Evolutionary conservation across 768 basidiomycete genomes (phyloP), one percentile per base, ranked within the genome.

Genomic region (Lentinus tigrinus): DNA sequence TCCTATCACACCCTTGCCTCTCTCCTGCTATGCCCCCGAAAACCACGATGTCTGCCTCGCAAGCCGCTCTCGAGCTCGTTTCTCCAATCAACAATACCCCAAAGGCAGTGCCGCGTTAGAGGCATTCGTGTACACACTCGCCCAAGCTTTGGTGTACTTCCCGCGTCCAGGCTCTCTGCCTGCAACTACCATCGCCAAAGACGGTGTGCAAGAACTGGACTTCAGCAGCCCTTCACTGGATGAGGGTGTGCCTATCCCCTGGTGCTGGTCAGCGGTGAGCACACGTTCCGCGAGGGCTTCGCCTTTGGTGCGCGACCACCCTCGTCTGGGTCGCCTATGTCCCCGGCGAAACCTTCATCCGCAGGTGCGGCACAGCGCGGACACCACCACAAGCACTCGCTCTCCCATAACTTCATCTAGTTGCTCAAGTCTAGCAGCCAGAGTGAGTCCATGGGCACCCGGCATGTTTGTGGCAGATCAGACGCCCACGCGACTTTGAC

Each of bases 381-480:
- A 0, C 92, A 93, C 67, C 89, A 97, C 72, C 95, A 96, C 67
- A 93, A 94, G 72, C 95, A 96, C 71, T 96, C 93, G 0, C 72
- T 95, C 11, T 96, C 94, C 0, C 94, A 97, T 70, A 93, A 92
- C 67, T 95, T 97, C 73, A 96, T 96, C 74, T 94, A 93, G 0
- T 97, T 97, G 69, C 86, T 98, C 42, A 93, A 95, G 64, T 93
- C 93, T 1, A 85, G 85, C 26, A 63, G 63, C 47, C 48, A 61
- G 62, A 60, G 47, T n/a, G n/a, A n/a, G n/a, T n/a, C n/a, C n/a
- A n/a, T n/a, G n/a, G n/a, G n/a, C n/a, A n/a, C n/a, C n/a, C n/a
- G n/a, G n/a, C n/a, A n/a, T n/a, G n/a, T n/a, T n/a, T n/a, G n/a
- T n/a, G n/a, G n/a, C n/a, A n/a, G n/a, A n/a, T n/a, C n/a, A n/a